A percentile compares a stretch with the other conserved stretches of the same genome.
Conservation (phyloP, 257 asterid species). For the Salvia rosmarinus region DNA sequence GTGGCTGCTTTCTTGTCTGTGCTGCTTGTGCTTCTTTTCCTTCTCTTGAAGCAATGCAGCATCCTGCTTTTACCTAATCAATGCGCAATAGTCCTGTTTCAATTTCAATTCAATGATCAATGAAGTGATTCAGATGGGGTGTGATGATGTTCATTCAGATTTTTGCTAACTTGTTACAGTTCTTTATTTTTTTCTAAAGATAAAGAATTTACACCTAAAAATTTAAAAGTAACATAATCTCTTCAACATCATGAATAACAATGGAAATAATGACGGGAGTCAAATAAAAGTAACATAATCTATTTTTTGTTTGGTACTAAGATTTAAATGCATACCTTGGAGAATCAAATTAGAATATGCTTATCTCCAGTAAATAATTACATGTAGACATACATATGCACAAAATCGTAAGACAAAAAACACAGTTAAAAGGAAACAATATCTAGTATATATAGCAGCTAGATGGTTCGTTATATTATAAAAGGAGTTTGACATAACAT, state of each 20-base stretch:
- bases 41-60: slow-evolving; percentile 37
- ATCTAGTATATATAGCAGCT: too few relatives aligned
- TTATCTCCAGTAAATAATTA: too few relatives aligned
- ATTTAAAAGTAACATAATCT: too few relatives aligned
- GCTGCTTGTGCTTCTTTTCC: slow-evolving; percentile 31
- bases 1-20: slow-evolving; percentile 16
- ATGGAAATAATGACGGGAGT: background rate
- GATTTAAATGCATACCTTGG: background rate
- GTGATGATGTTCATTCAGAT: background rate
- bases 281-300: background rate
- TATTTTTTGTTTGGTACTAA: background rate
- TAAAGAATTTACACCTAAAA: too few relatives aligned
- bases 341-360: too few relatives aligned
- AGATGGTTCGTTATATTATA: too few relatives aligned
- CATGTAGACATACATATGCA: background rate
- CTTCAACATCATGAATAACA: too few relatives aligned
- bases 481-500: background rate
- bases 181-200: too few relatives aligned
- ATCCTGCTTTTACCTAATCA: slow-evolving; percentile 38
- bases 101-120: too few relatives aligned
- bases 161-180: background rate
- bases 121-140: background rate
- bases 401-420: background rate
- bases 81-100: background rate
- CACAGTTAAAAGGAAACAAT: background rate